phyloP scores from a whole-genome alignment of 495 filamentous ascomycete genomes.

The Cudoniella acicularis region DNA sequence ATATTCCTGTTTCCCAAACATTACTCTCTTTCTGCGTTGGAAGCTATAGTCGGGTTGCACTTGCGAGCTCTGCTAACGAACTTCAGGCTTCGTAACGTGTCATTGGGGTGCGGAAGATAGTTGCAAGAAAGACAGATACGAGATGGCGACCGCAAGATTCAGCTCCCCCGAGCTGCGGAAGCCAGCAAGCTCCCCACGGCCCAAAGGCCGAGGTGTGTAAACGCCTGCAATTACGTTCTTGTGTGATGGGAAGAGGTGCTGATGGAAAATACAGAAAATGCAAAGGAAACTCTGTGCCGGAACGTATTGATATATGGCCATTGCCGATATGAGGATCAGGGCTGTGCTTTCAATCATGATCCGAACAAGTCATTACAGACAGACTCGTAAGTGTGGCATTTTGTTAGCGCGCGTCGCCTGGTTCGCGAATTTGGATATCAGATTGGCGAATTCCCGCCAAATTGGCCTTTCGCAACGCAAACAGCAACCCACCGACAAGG shows the following conservation, averaged over 20 bases:
- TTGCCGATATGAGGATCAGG: constrained; percentile 85
- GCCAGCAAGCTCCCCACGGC: constrained; percentile 52
- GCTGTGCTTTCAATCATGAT: constrained; percentile 90
- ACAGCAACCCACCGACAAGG: background rate
- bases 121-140: constrained; percentile 10
- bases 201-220: constrained; percentile 55
- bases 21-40: background rate
- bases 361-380: constrained; percentile 54
- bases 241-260: background rate
- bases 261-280: constrained; percentile 45
- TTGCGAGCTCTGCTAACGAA: constrained; percentile 9
- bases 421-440: background rate
- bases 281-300: constrained; percentile 86
- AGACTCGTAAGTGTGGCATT: constrained; percentile 53
- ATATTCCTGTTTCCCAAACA: background rate
- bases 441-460: background rate
- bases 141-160: constrained; percentile 27
- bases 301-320: constrained; percentile 93
- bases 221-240: background rate
- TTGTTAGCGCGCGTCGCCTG: background rate
- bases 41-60: background rate
- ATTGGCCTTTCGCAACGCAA: background rate
- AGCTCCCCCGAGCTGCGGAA: constrained; percentile 27
- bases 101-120: constrained; percentile 25
- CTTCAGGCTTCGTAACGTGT: constrained; percentile 22